Base-by-base conservation (phyloP, 768 basidiomycete species). In the Tricholoma terreum region DNA sequence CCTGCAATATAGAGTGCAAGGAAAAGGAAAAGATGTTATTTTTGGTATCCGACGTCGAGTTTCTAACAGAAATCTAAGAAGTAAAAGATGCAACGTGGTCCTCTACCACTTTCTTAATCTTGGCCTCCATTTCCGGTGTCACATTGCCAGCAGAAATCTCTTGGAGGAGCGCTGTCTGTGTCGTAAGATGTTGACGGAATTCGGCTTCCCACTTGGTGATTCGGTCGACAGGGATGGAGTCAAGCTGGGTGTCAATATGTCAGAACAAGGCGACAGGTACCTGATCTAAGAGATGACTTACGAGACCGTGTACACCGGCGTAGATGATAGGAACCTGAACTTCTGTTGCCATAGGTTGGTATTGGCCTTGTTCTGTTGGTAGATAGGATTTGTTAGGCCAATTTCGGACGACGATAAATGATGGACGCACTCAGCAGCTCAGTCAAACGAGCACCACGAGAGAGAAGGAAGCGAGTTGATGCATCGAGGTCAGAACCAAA, bases 401-500 rank as follows among this genome's bases (percentile, higher is more conserved):
- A 40, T 42, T 19, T 19, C 9, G 7, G 21, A 36, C 21, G 22
- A 52, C 19, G 9, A 34, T 19, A 8, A 22, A 27, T 31, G 9
- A 21, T 35, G 52, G 15, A 78, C 88, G 33, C 73, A 91, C 89
- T 94, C 64, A 94, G 80, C 68, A 94, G 87, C 81, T 99, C 96
- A 63, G 96, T 98, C 64, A 99, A 83, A 81, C 97, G 94, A 67
- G 95, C 89, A 83, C 97, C 97, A 85, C 97, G 93, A 66, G 84
- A 89, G 64, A 99, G 87, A 68, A 98, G 84, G 92, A 97, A 98
- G 67, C 96, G 94, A 63, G 96, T 99, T 14, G 96, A 98, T 55
- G 96, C 95, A 80, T 98, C 97, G 70, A 98, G 91, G 78, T 99
- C 97, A 69, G 97, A 99, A 85, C 97, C 97, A 82, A 99, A 99